Evolutionary conservation across 176 grass and related monocot genomes (phyloP), one percentile per base, ranked within the genome.

Genomic region (Thinopyrum elongatum): DNA sequence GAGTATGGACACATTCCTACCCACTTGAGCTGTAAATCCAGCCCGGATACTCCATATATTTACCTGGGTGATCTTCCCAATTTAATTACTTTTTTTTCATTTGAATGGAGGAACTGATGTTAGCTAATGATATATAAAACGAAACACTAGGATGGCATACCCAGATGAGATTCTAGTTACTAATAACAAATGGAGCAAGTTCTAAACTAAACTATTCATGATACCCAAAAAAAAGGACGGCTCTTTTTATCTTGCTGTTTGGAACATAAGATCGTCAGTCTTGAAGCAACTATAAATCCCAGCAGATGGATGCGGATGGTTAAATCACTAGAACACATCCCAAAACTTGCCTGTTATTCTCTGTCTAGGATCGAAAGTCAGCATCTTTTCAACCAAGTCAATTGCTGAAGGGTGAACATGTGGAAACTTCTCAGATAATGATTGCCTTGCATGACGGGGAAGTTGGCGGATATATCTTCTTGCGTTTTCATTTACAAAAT

Each of bases 401-500:
- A 99, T 94, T 46, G 94, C 92, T 84, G 81, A 69, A 82, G 94
- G 89, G 76, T 97, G 97, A 80, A 99, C 94, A 78, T 97, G 94
- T 30, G 97, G 92, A 83, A 99, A 99, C 65, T 99, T 99, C 89
- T 99, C 84, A 61, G 83, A 86, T 1, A 99, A 88, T 17, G 97
- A 96, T 78, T 99, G 94, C 6, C 88, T 91, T 49, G 97, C 76
- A 85, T 99, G 84, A 38, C 80, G 82, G 25, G 97, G 92, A 79
- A 97, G 89, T 78, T 99, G 97, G 26, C 80, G 72, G 72, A 99
- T 92, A 84, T 97, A 99, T 92, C 82, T 99, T 95, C 97, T 97
- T 33, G 97, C 97, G 81, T 94, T 99, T 90, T 99, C 97, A 80
- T 94, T 99, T 47, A 99, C 94, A 85, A 94, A 99, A 81, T 92